phyloP scores from a whole-genome alignment of 352 stramenopile genomes.

The Ophiocytium majus region DNA sequence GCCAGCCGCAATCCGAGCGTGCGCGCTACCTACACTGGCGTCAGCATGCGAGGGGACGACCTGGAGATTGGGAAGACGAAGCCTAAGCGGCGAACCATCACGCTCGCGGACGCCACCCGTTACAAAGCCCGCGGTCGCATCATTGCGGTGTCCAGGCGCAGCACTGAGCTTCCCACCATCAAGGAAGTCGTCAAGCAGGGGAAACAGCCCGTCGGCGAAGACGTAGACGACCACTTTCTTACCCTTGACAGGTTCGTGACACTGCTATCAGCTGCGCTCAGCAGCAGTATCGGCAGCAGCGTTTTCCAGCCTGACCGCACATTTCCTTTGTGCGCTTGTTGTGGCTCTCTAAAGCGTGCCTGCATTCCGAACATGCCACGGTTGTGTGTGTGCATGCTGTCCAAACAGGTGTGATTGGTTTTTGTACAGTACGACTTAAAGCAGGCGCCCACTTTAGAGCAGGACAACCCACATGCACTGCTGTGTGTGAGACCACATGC shows the following conservation, averaged over 20 bases:
- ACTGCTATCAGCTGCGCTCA: too few species aligned
- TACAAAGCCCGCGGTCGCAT: not conserved
- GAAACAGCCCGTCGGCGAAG: not conserved
- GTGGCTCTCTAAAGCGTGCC: too few species aligned
- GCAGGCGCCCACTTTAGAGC: too few species aligned
- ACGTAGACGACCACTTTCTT: constrained; percentile 22
- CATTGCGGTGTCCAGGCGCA: constrained; percentile 11
- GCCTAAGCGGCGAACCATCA: not conserved
- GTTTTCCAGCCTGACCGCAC: too few species aligned
- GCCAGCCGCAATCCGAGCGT: not conserved
- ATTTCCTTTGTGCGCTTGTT: too few species aligned
- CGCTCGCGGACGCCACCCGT: not conserved
- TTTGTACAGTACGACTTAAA: too few species aligned
- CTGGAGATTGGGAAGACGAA: not conserved
- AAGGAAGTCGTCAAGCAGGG: not conserved
- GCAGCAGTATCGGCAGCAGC: too few species aligned
- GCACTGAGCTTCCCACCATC: not conserved
- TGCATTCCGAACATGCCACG: too few species aligned
- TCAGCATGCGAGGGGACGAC: not conserved
- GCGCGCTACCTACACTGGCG: not conserved
- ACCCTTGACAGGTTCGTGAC: not conserved
- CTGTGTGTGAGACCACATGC: too few species aligned
- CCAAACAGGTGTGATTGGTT: too few species aligned
- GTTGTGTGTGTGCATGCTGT: too few species aligned
- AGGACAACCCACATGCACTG: too few species aligned